phyloP scores from a whole-genome alignment of 2,329 filamentous ascomycete species.

The Cercospora zeina region DNA sequence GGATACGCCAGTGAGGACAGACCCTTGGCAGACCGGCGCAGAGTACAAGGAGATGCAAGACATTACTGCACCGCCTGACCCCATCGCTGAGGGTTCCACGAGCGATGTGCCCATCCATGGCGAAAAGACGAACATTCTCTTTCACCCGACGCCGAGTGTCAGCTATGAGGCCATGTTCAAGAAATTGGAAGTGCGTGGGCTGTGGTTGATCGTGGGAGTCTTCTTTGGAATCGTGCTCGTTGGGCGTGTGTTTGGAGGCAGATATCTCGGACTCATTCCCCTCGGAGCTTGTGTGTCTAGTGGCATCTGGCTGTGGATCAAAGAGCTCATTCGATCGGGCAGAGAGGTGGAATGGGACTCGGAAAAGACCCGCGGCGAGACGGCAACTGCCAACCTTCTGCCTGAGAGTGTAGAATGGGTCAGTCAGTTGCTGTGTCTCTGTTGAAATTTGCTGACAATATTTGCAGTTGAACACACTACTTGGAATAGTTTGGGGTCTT shows the following conservation, averaged over 20 bases:
- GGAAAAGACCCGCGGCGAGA: conserved; percentile 81
- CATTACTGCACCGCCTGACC: conserved; percentile 85
- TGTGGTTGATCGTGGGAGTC: conserved; percentile 67
- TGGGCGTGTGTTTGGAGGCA: conserved; percentile 76
- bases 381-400: conserved; percentile 80
- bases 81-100: conserved; percentile 75
- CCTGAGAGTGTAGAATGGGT: conserved; percentile 85
- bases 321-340: conserved; percentile 79
- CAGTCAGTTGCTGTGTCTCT: not conserved
- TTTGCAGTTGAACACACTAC: conserved; percentile 71
- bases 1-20: conserved; percentile 69
- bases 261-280: conserved; percentile 73
- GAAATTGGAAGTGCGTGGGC: conserved; percentile 72
- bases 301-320: conserved; percentile 85
- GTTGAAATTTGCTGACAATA: not conserved
- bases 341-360: conserved; percentile 83
- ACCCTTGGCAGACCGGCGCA: conserved; percentile 67
- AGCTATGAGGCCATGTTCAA: conserved; percentile 88
- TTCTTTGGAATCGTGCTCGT: conserved; percentile 72
- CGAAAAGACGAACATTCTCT: conserved; percentile 94
- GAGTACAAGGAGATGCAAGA: conserved; percentile 87
- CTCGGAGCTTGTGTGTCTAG: conserved; percentile 70
- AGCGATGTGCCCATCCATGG: conserved; percentile 94
- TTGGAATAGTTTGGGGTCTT: conserved; percentile 83
- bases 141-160: conserved; percentile 88